Evolutionary conservation across 2,329 filamentous ascomycete genomes (phyloP).

Genomic region (Periconia digitata): DNA sequence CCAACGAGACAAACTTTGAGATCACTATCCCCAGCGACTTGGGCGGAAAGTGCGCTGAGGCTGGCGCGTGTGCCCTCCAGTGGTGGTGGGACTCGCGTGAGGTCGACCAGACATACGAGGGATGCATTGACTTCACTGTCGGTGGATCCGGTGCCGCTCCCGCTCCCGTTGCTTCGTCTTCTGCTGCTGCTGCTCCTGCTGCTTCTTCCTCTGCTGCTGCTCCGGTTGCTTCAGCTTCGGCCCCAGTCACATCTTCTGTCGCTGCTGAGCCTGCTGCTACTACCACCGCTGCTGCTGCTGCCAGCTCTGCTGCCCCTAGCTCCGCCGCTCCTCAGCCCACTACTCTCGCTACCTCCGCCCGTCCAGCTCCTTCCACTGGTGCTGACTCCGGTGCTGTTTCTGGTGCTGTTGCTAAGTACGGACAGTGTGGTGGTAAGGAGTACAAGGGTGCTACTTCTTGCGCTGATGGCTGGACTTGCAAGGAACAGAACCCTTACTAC

Average conservation of each 20-base stretch:
- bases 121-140: slow-evolving; percentile 62
- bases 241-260: slow-evolving; percentile 8
- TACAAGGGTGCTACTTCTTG: neutral
- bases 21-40: slow-evolving; percentile 58
- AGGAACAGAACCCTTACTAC: neutral
- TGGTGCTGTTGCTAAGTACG: neutral
- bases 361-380: neutral
- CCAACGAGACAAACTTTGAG: slow-evolving; percentile 53
- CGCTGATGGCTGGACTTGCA: neutral
- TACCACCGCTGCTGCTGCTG: slow-evolving; percentile 11
- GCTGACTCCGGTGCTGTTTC: neutral
- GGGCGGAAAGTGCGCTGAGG: slow-evolving; percentile 48
- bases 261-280: neutral
- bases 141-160: slow-evolving; percentile 29
- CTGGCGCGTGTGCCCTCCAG: slow-evolving; percentile 59
- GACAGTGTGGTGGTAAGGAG: neutral
- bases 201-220: slow-evolving; percentile 10
- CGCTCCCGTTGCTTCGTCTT: slow-evolving; percentile 11
- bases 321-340: neutral
- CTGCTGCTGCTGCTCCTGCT: slow-evolving; percentile 13
- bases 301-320: slow-evolving; percentile 10
- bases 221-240: slow-evolving; percentile 11
- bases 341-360: neutral
- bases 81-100: slow-evolving; percentile 63
- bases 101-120: slow-evolving; percentile 64